Percentiles rank a stretch among this genome's conserved stretches.
phyloP scores from a whole-genome alignment of 2,329 filamentous ascomycete genomes.

The Cryphonectria parasitica region DNA sequence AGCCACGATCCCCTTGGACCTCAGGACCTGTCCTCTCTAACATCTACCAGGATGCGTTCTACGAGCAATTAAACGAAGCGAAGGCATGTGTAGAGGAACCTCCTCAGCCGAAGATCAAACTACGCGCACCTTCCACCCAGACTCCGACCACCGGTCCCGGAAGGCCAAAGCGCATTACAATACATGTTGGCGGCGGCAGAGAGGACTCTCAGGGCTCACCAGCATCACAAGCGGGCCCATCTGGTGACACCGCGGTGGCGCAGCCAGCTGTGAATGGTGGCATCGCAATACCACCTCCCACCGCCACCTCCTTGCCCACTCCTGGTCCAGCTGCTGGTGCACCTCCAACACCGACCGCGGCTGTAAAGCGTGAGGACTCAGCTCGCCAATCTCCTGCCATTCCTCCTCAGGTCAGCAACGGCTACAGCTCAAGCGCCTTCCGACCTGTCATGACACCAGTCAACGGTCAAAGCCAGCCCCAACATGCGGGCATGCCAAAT shows the following conservation, averaged over 20 bases:
- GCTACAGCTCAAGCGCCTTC: conserved; percentile 29
- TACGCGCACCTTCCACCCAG: conserved; percentile 64
- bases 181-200: conserved; percentile 66
- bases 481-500: conserved; percentile 23
- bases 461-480: conserved; percentile 20
- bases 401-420: conserved; percentile 37
- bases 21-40: conserved; percentile 20
- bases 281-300: conserved; percentile 28
- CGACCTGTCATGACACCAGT: conserved; percentile 27
- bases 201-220: conserved; percentile 59
- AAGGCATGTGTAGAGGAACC: conserved; percentile 75
- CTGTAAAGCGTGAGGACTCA: conserved; percentile 44
- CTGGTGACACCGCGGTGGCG: conserved; percentile 39
- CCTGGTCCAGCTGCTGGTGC: conserved; percentile 41
- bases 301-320: conserved; percentile 29
- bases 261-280: conserved; percentile 41
- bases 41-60: conserved; percentile 64
- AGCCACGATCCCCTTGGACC: conserved; percentile 24
- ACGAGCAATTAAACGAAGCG: conserved; percentile 69
- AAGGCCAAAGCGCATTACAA: conserved; percentile 68
- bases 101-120: conserved; percentile 75
- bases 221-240: conserved; percentile 43
- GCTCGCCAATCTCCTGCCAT: conserved; percentile 39
- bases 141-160: conserved; percentile 45
- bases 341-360: conserved; percentile 51